phyloP scores from a whole-genome alignment of 2,329 filamentous ascomycete genomes.

The Calonectria pseudoreteaudii region DNA sequence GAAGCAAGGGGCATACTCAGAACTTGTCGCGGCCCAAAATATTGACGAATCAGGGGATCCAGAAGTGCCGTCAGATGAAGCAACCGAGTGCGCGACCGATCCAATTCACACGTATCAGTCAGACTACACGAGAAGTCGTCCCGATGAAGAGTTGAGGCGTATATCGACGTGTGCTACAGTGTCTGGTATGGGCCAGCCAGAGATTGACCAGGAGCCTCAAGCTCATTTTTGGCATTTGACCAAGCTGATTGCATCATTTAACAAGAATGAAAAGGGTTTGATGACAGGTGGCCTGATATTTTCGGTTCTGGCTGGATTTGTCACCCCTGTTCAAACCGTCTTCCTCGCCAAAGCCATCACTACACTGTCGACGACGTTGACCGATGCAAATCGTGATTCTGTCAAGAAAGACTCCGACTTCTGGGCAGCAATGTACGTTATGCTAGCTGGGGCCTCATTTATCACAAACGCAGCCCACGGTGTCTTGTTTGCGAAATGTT shows the following conservation, averaged over 20 bases:
- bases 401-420: constrained; percentile 50
- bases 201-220: no score
- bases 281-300: constrained; percentile 20
- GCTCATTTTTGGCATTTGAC: constrained; percentile 8
- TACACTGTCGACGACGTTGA: constrained; percentile 27
- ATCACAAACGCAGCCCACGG: constrained; percentile 46
- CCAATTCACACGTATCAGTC: no score
- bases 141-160: no score
- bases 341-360: constrained; percentile 41
- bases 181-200: no score
- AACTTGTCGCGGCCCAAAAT: constrained; percentile 24
- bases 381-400: not conserved
- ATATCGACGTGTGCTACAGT: no score
- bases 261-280: not conserved
- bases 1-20: constrained; percentile 10
- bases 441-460: constrained; percentile 53
- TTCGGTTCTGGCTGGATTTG: constrained; percentile 35
- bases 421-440: constrained; percentile 62
- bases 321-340: constrained; percentile 45
- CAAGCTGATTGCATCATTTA: constrained; percentile 23
- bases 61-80: no score
- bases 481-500: constrained; percentile 35
- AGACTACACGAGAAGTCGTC: no score
- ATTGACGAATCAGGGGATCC: not conserved
- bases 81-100: no score